These are phyloP conservation scores for Yamadazyma siamensis DNA, from an alignment of 1,139 yeast genomes.

Conservation along the genomic window DNA sequence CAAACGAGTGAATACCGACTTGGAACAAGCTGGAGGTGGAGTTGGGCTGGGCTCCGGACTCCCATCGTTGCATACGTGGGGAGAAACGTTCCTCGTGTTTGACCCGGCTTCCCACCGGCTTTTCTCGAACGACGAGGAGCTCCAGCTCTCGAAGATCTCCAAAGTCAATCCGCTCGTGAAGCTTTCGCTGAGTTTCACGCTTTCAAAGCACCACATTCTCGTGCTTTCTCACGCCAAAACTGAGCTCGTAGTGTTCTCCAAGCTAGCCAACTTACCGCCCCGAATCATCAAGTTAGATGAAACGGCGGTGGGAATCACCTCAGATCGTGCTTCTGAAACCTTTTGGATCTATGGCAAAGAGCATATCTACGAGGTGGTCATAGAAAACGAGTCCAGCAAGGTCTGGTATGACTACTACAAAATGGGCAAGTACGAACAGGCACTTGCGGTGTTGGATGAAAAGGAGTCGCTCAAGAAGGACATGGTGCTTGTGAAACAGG, in stretches of 20 bases:
- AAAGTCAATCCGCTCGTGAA: constrained; percentile 11
- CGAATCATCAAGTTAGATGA: constrained; percentile 23
- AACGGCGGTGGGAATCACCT: constrained; percentile 51
- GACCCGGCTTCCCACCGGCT: constrained; percentile 17
- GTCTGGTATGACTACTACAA: constrained; percentile 75
- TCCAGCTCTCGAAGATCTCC: constrained; percentile 19
- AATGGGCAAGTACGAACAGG: constrained; percentile 63
- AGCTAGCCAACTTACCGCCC: constrained; percentile 17
- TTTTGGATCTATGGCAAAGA: constrained; percentile 18
- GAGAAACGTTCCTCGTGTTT: constrained; percentile 14
- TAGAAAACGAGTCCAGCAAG: constrained; percentile 65
- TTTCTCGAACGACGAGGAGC: constrained; percentile 27
- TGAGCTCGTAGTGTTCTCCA: constrained; percentile 22
- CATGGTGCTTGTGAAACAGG: constrained; percentile 60
- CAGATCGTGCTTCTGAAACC: constrained; percentile 48
- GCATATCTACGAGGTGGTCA: constrained; percentile 47
- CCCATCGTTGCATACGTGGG: constrained; percentile 1
- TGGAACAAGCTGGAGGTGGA: too few species aligned
- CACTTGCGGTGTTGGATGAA: constrained; percentile 46
- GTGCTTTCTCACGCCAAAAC: constrained; percentile 15
- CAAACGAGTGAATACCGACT: constrained; percentile 1
- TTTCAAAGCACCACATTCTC: constrained; percentile 26
- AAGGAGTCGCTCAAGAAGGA: constrained; percentile 28
- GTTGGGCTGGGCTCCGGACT: too few species aligned
- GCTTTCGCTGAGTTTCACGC: constrained; percentile 10